Base-by-base conservation (phyloP, 495 filamentous ascomycete genomes). In the Tuber microsphaerosporum region DNA sequence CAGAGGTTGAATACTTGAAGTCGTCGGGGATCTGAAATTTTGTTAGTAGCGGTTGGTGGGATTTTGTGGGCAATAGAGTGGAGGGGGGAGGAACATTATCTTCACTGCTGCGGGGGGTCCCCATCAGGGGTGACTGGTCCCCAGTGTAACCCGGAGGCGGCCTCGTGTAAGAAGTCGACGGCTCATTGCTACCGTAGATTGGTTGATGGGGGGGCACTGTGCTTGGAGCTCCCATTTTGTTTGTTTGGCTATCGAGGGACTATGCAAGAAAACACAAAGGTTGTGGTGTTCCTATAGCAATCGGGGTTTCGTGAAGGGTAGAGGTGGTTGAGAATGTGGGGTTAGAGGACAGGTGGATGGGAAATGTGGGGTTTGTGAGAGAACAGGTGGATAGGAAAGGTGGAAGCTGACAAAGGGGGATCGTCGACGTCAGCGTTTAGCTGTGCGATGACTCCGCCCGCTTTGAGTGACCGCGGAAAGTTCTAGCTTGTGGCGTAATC, bases 1-100 rank as follows among this genome's bases (percentile, higher is more conserved):
- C 93, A 17, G 89, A 92, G 51, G 93, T 94, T 69, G 94, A 94
- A 82, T 94, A 98, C 91, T 94, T 99, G 88, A 99, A 98, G 86
- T 99, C 95, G 88, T 99, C 95, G 7, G 95, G 95, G 69, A 99
- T 83, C 79, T 93, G 42, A 31, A 22, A 31, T 20, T 81, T 74
- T 91, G 73, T 69, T 51, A 39, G 12, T 20, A 37, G 20, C 46
- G n/a, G 20, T n/a, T 10, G 34, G 42, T 22, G 1, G 42, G 43
- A 41, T 34, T 9, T 20, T 72, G 20, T 34, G 2, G 56, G 12
- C n/a, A 42, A 45, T 17, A 74, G 37, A 56, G 43, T 22, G 48
- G 4, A 41, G 44, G 45, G 69, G 26, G 31, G 46, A 71, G 77
- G 14, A 34, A 82, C 81, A 83, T 97, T 94, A 84, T 94, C 92